Conservation (phyloP, 2,329 filamentous ascomycete genomes). For the Diaporthe capsici region DNA sequence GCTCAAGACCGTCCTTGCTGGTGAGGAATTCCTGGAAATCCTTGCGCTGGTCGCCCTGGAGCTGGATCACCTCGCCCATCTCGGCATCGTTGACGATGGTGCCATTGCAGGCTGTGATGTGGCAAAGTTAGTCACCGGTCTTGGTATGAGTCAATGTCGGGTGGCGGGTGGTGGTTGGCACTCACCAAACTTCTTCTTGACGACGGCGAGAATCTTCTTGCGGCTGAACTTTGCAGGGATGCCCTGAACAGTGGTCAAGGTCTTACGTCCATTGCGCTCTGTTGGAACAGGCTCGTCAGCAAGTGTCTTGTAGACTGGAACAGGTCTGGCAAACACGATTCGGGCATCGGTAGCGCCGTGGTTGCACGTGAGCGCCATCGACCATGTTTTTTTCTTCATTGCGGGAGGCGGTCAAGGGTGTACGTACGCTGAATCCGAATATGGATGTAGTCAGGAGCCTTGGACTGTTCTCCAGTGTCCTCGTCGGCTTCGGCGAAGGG, state of each 20-base stretch:
- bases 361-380: constrained; percentile 26
- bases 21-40: constrained; percentile 98
- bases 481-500: constrained; percentile 99
- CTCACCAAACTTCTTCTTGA: constrained; percentile 99
- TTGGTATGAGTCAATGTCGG: constrained; percentile 25
- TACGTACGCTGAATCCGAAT: constrained; percentile 98
- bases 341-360: neutral
- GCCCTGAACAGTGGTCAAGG: constrained; percentile 99
- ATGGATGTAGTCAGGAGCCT: constrained; percentile 98
- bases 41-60: constrained; percentile 99
- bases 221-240: constrained; percentile 99
- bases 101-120: constrained; percentile 91
- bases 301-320: neutral
- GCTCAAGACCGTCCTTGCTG: constrained; percentile 94
- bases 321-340: neutral
- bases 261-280: constrained; percentile 99
- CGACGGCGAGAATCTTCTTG: constrained; percentile 99
- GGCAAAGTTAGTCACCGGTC: constrained; percentile 45
- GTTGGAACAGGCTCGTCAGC: constrained; percentile 43
- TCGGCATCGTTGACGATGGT: constrained; percentile 96
- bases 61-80: constrained; percentile 99
- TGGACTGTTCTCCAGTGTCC: constrained; percentile 95
- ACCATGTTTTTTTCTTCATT: neutral
- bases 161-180: constrained; percentile 35
- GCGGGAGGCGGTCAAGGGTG: constrained; percentile 14